Evolutionary conservation across 768 basidiomycete genomes (phyloP).

Genomic region (Lentinula edodes): DNA sequence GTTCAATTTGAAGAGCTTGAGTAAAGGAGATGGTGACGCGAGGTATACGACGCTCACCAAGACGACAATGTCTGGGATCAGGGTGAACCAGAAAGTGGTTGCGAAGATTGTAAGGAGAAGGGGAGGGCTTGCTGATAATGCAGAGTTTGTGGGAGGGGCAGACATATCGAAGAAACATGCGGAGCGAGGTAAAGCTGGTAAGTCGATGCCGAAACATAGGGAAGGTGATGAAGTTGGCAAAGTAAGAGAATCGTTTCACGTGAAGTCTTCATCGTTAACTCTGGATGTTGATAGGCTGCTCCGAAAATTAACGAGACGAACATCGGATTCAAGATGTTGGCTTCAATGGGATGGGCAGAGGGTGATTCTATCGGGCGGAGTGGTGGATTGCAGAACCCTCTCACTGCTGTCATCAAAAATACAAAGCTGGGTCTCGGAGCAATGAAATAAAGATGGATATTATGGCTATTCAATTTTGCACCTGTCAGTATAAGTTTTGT

Average conservation of each 20-base stretch:
- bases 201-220: conserved; percentile 41
- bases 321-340: conserved; percentile 82
- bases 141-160: too few species aligned
- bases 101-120: conserved; percentile 33
- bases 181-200: conserved; percentile 10
- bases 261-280: not conserved
- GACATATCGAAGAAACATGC: conserved; percentile 14
- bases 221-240: conserved; percentile 91
- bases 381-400: conserved; percentile 66
- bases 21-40: conserved; percentile 60
- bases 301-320: conserved; percentile 79
- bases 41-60: conserved; percentile 77
- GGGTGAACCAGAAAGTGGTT: conserved; percentile 59
- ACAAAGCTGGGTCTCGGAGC: conserved; percentile 86
- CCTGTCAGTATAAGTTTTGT: not conserved
- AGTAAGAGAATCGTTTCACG: conserved; percentile 27
- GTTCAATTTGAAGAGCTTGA: conserved; percentile 75
- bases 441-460: conserved; percentile 13
- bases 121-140: conserved; percentile 10
- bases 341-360: conserved; percentile 89
- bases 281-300: conserved; percentile 46
- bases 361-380: conserved; percentile 66
- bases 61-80: conserved; percentile 52
- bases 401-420: conserved; percentile 82
- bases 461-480: not conserved